phyloP scores from a whole-genome alignment of 2,329 filamentous ascomycete genomes.

The Aspergillus quadrilineatus region DNA sequence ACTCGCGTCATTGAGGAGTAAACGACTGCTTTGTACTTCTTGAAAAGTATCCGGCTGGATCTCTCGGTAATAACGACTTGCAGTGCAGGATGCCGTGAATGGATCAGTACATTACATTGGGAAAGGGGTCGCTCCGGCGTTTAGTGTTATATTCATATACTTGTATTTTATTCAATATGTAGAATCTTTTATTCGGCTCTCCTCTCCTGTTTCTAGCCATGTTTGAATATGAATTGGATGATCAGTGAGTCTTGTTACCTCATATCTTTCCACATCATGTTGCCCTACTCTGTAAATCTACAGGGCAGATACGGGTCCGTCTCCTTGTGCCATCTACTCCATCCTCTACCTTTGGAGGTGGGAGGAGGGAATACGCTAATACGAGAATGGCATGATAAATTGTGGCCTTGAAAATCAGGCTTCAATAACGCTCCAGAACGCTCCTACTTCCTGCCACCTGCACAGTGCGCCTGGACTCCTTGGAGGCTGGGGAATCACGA shows the following conservation, averaged over 20 bases:
- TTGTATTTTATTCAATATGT: slow-evolving; percentile 35
- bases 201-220: slow-evolving; percentile 24
- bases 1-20: slow-evolving; percentile 64
- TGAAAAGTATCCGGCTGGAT: slow-evolving; percentile 25
- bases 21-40: slow-evolving; percentile 34
- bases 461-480: background rate
- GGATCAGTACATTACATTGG: slow-evolving; percentile 25
- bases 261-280: too few species aligned
- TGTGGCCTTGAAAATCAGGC: slow-evolving; percentile 20
- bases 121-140: slow-evolving; percentile 31
- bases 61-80: slow-evolving; percentile 32
- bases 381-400: background rate
- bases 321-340: background rate
- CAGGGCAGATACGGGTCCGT: background rate
- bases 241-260: slow-evolving; percentile 1
- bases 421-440: slow-evolving; percentile 6
- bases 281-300: too few species aligned
- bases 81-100: slow-evolving; percentile 37
- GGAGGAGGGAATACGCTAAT: too few species aligned
- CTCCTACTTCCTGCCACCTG: background rate
- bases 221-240: slow-evolving; percentile 23
- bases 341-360: too few species aligned
- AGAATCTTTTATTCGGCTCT: slow-evolving; percentile 28
- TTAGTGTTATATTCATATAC: slow-evolving; percentile 37
- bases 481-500: slow-evolving; percentile 3